Evolutionary conservation across 2,329 filamentous ascomycete species (phyloP).

Genomic region (Stromatinia cepivora): DNA sequence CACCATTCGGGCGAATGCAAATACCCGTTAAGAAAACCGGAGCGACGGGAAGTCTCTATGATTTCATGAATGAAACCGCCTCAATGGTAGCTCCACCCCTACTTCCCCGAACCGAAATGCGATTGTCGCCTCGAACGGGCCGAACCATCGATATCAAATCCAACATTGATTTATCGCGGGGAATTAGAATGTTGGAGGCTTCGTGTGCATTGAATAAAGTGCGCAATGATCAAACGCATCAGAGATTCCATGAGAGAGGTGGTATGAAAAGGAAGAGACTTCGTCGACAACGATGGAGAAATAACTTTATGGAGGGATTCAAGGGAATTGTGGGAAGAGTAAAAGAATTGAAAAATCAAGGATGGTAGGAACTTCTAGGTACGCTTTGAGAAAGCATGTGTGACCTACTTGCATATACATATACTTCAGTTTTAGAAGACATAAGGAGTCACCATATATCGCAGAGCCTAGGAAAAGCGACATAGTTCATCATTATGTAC

Average conservation of each 20-base stretch:
- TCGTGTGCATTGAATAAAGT: slow-evolving; percentile 58
- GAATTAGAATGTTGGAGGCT: slow-evolving; percentile 43
- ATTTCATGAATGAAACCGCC: not conserved
- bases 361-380: slow-evolving; percentile 62
- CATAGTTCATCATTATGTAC: slow-evolving; percentile 10
- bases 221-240: slow-evolving; percentile 53
- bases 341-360: slow-evolving; percentile 70
- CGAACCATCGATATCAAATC: slow-evolving; percentile 30
- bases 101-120: slow-evolving; percentile 25
- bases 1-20: slow-evolving; percentile 2
- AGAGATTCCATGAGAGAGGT: slow-evolving; percentile 72
- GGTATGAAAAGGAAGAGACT: slow-evolving; percentile 78
- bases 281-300: slow-evolving; percentile 66
- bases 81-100: not conserved
- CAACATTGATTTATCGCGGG: slow-evolving; percentile 35
- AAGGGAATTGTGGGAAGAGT: slow-evolving; percentile 63
- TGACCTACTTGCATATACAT: slow-evolving; percentile 24
- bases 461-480: not conserved
- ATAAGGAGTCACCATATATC: not conserved
- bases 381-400: slow-evolving; percentile 16
- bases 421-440: not conserved
- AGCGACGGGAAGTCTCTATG: not conserved
- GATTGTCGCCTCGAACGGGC: slow-evolving; percentile 36
- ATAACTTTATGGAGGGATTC: slow-evolving; percentile 69
- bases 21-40: not conserved